phyloP scores from a whole-genome alignment of 371 early-diverging fungal species.

The Lichtheimia corymbifera region DNA sequence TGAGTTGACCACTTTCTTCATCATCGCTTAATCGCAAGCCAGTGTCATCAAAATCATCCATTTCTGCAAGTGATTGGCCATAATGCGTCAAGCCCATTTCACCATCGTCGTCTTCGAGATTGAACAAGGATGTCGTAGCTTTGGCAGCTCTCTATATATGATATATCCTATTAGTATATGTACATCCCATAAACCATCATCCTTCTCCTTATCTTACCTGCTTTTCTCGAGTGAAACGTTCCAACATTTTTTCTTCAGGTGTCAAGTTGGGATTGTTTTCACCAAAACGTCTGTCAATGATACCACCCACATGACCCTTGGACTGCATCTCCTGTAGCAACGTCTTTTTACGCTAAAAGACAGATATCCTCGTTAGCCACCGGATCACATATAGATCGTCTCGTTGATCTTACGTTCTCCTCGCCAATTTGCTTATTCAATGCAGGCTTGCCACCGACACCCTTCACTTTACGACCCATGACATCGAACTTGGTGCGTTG shows the following conservation, averaged over 20 bases:
- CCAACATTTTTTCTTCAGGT: slow-evolving; percentile 94
- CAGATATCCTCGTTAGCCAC: background rate
- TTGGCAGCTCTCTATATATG: slow-evolving; percentile 30
- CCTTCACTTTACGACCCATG: slow-evolving; percentile 86
- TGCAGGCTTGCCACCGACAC: slow-evolving; percentile 80
- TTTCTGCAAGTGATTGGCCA: slow-evolving; percentile 83
- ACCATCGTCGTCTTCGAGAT: slow-evolving; percentile 81
- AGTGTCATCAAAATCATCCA: slow-evolving; percentile 81
- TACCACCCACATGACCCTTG: slow-evolving; percentile 70
- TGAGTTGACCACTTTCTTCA: slow-evolving; percentile 73
- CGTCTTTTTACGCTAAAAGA: slow-evolving; percentile 75
- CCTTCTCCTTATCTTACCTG: slow-evolving; percentile 46
- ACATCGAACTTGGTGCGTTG: slow-evolving; percentile 81
- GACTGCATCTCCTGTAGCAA: slow-evolving; percentile 75
- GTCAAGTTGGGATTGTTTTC: slow-evolving; percentile 87
- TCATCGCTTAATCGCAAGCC: slow-evolving; percentile 67
- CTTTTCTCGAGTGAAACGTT: slow-evolving; percentile 89
- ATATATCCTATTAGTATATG: background rate
- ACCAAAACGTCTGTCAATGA: slow-evolving; percentile 94
- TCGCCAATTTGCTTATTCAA: slow-evolving; percentile 79
- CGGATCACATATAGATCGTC: too few relatives aligned
- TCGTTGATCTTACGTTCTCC: slow-evolving; percentile 65
- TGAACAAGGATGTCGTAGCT: slow-evolving; percentile 60
- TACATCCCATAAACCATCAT: background rate
- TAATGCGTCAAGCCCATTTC: slow-evolving; percentile 82